These are phyloP conservation scores for Fusarium virguliforme DNA, from an alignment of 2,329 filamentous ascomycete species.

Conservation along the genomic window DNA sequence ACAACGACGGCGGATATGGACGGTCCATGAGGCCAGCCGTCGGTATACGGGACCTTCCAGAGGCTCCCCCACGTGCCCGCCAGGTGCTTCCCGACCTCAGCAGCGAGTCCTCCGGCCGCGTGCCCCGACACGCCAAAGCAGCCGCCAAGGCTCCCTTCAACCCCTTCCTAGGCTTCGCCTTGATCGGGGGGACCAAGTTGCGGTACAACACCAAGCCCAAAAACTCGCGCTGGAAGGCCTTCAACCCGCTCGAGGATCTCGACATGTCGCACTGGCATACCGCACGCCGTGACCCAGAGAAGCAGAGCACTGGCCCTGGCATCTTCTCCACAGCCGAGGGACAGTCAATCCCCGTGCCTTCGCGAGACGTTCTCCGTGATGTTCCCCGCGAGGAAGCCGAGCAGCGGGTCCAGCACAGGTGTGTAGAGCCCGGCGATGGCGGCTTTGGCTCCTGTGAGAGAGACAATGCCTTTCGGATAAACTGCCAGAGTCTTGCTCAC, in stretches of 20 bases:
- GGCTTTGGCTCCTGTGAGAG: slow-evolving; percentile 34
- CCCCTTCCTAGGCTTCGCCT: slow-evolving; percentile 38
- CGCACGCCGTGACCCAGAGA: neutral
- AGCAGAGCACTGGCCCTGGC: neutral
- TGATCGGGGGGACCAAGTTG: slow-evolving; percentile 6
- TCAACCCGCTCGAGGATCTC: slow-evolving; percentile 40
- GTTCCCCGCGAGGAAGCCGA: slow-evolving; percentile 19
- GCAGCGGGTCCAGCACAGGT: slow-evolving; percentile 10
- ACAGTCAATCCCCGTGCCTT: slow-evolving; percentile 26
- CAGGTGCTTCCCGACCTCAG: neutral
- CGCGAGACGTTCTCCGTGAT: slow-evolving; percentile 35
- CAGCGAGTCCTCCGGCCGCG: neutral
- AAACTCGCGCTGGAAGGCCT: slow-evolving; percentile 40
- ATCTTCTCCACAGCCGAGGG: slow-evolving; percentile 32
- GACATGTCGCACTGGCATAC: slow-evolving; percentile 44
- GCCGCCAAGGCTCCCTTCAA: slow-evolving; percentile 28
- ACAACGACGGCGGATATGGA: neutral
- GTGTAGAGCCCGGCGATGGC: slow-evolving; percentile 37
- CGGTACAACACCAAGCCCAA: slow-evolving; percentile 12
- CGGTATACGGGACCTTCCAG: neutral
- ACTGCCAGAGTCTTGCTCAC: slow-evolving; percentile 43
- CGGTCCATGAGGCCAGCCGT: neutral
- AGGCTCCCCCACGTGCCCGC: neutral
- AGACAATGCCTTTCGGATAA: slow-evolving; percentile 2
- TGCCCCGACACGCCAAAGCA: slow-evolving; percentile 9